Percentiles rank a stretch among this genome's conserved stretches.
Evolutionary conservation across 805 yeast species (phyloP).

Genomic region (Teunomyces atbi): DNA sequence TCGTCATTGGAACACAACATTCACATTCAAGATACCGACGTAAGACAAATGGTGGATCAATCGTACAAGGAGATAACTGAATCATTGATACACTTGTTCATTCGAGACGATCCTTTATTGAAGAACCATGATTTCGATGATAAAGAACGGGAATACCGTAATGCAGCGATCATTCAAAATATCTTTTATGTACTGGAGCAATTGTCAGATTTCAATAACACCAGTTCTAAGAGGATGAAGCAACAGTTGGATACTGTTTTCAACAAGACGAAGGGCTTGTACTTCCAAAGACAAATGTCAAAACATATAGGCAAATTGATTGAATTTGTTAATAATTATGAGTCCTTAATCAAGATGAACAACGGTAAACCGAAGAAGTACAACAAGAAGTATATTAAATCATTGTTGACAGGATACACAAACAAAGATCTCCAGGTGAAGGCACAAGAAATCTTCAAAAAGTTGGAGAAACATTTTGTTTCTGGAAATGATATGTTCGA

Average conservation of each 20-base stretch:
- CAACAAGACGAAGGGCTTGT: slow-evolving; percentile 25
- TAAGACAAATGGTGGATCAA: slow-evolving; percentile 23
- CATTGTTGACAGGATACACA: slow-evolving; percentile 57
- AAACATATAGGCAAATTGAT: slow-evolving; percentile 66
- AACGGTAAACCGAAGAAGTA: slow-evolving; percentile 64
- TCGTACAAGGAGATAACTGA: slow-evolving; percentile 34
- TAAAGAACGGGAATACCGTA: slow-evolving; percentile 40
- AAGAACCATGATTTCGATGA: slow-evolving; percentile 44
- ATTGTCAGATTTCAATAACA: slow-evolving; percentile 22
- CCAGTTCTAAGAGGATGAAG: slow-evolving; percentile 23
- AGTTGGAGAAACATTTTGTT: slow-evolving; percentile 56
- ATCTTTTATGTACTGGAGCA: slow-evolving; percentile 36
- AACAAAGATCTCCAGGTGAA: slow-evolving; percentile 54
- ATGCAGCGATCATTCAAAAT: slow-evolving; percentile 41
- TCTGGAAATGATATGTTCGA: slow-evolving; percentile 44
- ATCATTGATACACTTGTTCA: slow-evolving; percentile 33
- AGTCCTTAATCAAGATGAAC: slow-evolving; percentile 46
- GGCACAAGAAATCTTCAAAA: slow-evolving; percentile 53
- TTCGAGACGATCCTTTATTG: slow-evolving; percentile 42
- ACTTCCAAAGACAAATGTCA: slow-evolving; percentile 32
- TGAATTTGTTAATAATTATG: slow-evolving; percentile 64
- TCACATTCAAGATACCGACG: slow-evolving; percentile 17
- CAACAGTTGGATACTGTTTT: slow-evolving; percentile 26
- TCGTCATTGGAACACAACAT: slow-evolving; percentile 25
- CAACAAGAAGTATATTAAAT: slow-evolving; percentile 55